These are phyloP conservation scores for Verticillium zaregamsianum DNA, from an alignment of 2,329 filamentous ascomycete genomes.

Conservation along the genomic window DNA sequence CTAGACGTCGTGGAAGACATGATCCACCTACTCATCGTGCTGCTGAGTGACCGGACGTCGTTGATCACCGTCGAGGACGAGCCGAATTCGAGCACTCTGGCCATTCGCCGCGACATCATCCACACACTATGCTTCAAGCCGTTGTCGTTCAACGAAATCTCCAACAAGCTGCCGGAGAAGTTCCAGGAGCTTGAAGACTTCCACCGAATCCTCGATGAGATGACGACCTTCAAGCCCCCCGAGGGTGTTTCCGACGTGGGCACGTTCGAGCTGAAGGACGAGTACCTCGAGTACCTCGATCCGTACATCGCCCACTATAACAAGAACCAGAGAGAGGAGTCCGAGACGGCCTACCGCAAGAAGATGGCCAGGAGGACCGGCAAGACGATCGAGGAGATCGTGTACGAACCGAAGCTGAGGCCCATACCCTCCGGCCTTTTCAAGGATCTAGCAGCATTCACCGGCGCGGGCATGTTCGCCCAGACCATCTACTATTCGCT, in stretches of 20 bases:
- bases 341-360: conserved; percentile 82
- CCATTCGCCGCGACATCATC: conserved; percentile 83
- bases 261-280: conserved; percentile 85
- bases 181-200: conserved; percentile 88
- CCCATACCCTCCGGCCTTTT: conserved; percentile 76
- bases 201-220: conserved; percentile 75
- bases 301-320: conserved; percentile 95
- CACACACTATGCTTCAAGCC: conserved; percentile 97
- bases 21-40: conserved; percentile 84
- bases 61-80: conserved; percentile 67
- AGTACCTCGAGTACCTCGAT: conserved; percentile 84
- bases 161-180: conserved; percentile 79
- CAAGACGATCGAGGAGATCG: conserved; percentile 74
- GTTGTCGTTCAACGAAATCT: conserved; percentile 89
- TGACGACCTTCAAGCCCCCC: conserved; percentile 84
- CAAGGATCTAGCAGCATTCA: conserved; percentile 71
- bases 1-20: conserved; percentile 95
- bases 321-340: conserved; percentile 95
- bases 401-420: conserved; percentile 83
- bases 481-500: conserved; percentile 88
- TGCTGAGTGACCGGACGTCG: conserved; percentile 83
- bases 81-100: conserved; percentile 58
- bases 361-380: conserved; percentile 85
- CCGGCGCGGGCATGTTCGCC: conserved; percentile 77
- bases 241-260: conserved; percentile 91